Conservation (phyloP, 345 rosid species). For the Rubroshorea leprosula region DNA sequence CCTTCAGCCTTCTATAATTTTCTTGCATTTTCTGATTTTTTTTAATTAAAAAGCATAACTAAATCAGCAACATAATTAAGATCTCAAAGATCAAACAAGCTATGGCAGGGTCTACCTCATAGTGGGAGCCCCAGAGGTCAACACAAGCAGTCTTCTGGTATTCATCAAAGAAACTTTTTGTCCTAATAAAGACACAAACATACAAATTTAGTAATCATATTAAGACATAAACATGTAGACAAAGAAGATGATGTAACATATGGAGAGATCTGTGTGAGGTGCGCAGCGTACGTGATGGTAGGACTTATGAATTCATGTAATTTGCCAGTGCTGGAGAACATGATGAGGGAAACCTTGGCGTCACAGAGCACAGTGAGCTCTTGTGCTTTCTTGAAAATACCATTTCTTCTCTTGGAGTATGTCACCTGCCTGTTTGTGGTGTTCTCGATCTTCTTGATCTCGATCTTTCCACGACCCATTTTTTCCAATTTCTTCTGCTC, state of each 20-base stretch:
- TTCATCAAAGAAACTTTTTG: constrained; percentile 38
- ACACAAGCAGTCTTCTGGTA: constrained; percentile 41
- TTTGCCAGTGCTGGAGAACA: constrained; percentile 45
- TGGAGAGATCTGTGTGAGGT: no score
- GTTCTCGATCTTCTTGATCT: constrained; percentile 63
- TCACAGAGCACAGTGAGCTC: constrained; percentile 68
- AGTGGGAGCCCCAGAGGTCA: constrained; percentile 57
- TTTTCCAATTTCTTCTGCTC: no score
- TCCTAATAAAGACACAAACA: constrained; percentile 20
- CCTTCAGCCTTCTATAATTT: constrained; percentile 37
- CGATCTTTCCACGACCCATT: constrained; percentile 62
- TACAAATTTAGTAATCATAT: no score
- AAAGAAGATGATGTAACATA: no score
- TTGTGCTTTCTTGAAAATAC: constrained; percentile 60
- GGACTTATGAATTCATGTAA: constrained; percentile 49
- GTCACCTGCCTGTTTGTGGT: constrained; percentile 58
- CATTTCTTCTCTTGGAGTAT: constrained; percentile 53
- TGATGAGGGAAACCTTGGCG: constrained; percentile 56
- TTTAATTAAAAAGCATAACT: background rate
- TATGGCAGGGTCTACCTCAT: constrained; percentile 47
- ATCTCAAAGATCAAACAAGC: background rate
- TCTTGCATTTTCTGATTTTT: constrained; percentile 71
- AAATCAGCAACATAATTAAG: background rate
- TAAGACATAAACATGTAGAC: no score
- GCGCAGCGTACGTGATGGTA: constrained; percentile 39